phyloP scores from a whole-genome alignment of 306 rosid genomes.

The Malus asiatica region DNA sequence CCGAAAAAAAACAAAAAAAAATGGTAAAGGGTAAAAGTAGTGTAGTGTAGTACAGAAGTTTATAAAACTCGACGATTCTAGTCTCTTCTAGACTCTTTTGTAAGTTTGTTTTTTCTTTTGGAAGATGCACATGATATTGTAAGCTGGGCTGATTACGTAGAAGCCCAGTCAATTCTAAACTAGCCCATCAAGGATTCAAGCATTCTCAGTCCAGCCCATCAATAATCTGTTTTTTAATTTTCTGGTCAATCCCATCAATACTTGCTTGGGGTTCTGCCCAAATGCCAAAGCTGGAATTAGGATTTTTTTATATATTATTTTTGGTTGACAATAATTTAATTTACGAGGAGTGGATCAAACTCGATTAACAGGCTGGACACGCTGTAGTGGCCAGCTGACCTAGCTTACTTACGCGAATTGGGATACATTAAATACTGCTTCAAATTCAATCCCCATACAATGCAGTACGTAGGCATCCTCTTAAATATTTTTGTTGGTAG shows the following conservation, averaged over 20 bases:
- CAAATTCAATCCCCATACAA: neutral
- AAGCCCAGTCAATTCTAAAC: neutral
- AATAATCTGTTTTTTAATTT: neutral
- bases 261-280: neutral
- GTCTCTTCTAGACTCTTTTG: too few relatives aligned
- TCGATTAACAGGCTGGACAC: fast-evolving
- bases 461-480: neutral
- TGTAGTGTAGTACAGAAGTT: too few relatives aligned
- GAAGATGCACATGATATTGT: neutral
- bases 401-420: too few relatives aligned
- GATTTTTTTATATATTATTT: neutral
- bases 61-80: too few relatives aligned
- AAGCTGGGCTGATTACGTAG: neutral
- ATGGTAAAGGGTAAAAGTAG: too few relatives aligned
- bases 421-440: neutral
- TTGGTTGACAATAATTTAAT: neutral
- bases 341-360: too few relatives aligned
- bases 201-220: neutral
- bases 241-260: too few relatives aligned
- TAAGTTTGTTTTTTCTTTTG: too few relatives aligned
- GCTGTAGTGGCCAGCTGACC: neutral
- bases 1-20: too few relatives aligned
- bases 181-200: neutral
- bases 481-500: neutral
- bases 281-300: too few relatives aligned